Base-by-base conservation (phyloP, 2,329 filamentous ascomycete species). In the Fusarium mundagurra region DNA sequence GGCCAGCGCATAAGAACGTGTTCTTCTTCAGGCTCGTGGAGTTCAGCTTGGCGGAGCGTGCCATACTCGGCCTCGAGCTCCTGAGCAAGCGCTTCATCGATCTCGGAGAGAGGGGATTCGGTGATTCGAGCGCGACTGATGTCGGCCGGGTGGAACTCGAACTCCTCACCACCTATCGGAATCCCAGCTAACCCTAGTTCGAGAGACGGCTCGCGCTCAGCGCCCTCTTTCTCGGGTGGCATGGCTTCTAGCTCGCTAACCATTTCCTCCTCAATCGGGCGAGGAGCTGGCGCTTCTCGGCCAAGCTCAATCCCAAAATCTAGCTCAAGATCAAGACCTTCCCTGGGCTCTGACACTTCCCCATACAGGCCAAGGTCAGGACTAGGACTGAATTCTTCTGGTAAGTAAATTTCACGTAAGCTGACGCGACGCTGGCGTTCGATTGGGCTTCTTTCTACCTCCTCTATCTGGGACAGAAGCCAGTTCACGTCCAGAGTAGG, bases 241-340 rank as follows among this genome's bases (percentile, higher is more conserved):
- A 47, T 47, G 18, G 44, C 44, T 47, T 31, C 44, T 31, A 47
- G 44, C 20, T 89, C 90, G 29, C 86, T 90, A 31, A 87, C 86
- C 16, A 92, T 84, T 22, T 84, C 86, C 64, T 86, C 86, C 64
- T 88, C 84, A 61, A 87, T 86, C 36, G 90, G 81, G 50, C 85
- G 84, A 29, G 88, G 78, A 5, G 89, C 87, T 27, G 86, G 84
- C 48, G 92, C 90, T 29, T 89, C 88, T n/a, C 82, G 83, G 63
- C 88, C 85, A 31, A 47, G 85, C 75, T 91, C 91, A 71, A 96
- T 86, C 76, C 92, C 92, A 76, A 95, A 91, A 76, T 94, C 92
- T 63, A 95, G 85, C 72, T 93, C 89, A 33, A 94, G 87, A 64
- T 92, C 92, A 62, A 94, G 86, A 78, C 94, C 92, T 74, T 89